Conservation (phyloP, 495 filamentous ascomycete genomes). For the Cercophora samala region DNA sequence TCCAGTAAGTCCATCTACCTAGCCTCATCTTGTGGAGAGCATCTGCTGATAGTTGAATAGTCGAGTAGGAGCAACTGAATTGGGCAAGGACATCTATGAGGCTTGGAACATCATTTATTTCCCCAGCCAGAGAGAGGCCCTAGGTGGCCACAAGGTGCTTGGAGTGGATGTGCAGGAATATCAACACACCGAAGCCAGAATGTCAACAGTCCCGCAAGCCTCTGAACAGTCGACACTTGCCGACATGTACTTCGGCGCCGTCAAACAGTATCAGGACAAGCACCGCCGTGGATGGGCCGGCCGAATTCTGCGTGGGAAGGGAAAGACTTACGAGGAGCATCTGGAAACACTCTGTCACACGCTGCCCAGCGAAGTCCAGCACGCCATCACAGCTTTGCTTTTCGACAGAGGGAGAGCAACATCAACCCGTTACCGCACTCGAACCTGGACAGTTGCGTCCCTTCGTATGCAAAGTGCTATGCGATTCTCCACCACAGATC, state of each 20-base stretch:
- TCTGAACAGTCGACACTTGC: conserved; percentile 21
- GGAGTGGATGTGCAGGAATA: conserved; percentile 10
- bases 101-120: conserved; percentile 18
- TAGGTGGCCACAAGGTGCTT: conserved; percentile 10
- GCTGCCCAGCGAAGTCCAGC: conserved; percentile 15
- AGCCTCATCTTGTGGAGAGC: not conserved
- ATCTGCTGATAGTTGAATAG: conserved; percentile 8
- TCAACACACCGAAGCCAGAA: not conserved
- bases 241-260: conserved; percentile 19
- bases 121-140: not conserved
- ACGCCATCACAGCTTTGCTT: conserved; percentile 19
- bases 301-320: conserved; percentile 16
- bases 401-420: conserved; percentile 12
- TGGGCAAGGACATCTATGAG: conserved; percentile 13
- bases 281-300: conserved; percentile 22
- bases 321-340: conserved; percentile 29
- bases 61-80: conserved; percentile 6
- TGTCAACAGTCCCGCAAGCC: conserved; percentile 5
- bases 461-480: conserved; percentile 17
- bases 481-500: conserved; percentile 20
- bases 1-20: conserved; percentile 8
- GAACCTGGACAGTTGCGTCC: conserved; percentile 28
- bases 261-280: conserved; percentile 22
- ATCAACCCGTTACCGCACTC: conserved; percentile 20
- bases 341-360: conserved; percentile 25